phyloP scores from a whole-genome alignment of 2,329 filamentous ascomycete species.

The Leptographium galeiforme region DNA sequence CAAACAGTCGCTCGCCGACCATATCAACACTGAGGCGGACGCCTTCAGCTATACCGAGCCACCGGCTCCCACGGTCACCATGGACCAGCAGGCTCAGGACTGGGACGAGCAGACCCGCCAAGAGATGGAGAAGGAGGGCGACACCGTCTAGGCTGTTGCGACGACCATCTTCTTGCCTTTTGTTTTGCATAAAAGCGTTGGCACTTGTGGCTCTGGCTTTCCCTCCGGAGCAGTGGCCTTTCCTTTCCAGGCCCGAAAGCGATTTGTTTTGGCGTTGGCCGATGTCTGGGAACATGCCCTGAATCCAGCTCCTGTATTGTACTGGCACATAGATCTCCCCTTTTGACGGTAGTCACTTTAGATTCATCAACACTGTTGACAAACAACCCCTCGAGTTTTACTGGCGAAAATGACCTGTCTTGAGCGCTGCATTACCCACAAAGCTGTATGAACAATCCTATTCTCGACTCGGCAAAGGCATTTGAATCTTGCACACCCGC shows the following conservation, averaged over 20 bases:
- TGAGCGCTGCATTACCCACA: background rate
- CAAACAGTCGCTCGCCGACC: conserved; percentile 6
- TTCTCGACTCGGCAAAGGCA: background rate
- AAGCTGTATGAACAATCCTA: background rate
- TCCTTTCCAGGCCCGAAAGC: background rate
- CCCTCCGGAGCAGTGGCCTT: background rate
- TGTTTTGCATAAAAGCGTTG: too few species aligned
- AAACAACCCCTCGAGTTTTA: too few species aligned
- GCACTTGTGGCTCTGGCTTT: background rate
- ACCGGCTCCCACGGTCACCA: background rate
- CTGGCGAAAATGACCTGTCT: too few species aligned
- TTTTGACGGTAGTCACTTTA: too few species aligned
- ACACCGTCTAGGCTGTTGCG: background rate
- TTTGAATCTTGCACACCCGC: background rate
- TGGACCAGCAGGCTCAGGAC: background rate
- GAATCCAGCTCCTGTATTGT: background rate
- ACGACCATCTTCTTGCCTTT: background rate
- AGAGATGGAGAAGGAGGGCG: conserved; percentile 1
- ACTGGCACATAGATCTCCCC: background rate
- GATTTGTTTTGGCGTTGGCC: too few species aligned
- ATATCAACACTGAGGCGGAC: conserved; percentile 13
- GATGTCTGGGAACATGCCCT: too few species aligned
- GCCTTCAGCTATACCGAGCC: conserved; percentile 10
- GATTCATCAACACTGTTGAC: too few species aligned
- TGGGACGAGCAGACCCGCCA: background rate